Conservation (phyloP, 805 yeast species). For the Teunomyces atbi region DNA sequence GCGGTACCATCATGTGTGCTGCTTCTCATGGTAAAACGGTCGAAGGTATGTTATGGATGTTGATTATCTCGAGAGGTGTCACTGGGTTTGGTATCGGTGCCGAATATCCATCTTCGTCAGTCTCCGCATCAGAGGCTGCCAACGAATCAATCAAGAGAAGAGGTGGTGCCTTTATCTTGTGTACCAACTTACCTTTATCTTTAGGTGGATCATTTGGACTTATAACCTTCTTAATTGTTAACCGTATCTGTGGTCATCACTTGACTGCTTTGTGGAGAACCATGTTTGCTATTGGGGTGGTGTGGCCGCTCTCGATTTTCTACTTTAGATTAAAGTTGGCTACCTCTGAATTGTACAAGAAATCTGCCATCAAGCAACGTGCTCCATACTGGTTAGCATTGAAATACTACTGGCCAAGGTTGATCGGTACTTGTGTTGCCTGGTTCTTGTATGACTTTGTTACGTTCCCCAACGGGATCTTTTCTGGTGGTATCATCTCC, state of each 20-base stretch:
- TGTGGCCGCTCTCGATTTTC: constrained; percentile 71
- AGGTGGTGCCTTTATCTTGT: constrained; percentile 64
- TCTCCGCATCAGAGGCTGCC: constrained; percentile 70
- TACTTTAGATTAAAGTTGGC: constrained; percentile 71
- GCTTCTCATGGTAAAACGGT: constrained; percentile 61
- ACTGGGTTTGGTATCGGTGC: constrained; percentile 81
- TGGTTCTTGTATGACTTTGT: constrained; percentile 85
- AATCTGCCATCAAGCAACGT: constrained; percentile 56
- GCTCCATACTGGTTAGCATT: constrained; percentile 57
- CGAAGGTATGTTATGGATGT: constrained; percentile 76
- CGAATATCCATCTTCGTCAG: constrained; percentile 69
- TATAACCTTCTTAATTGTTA: constrained; percentile 64
- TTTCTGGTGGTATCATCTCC: constrained; percentile 57
- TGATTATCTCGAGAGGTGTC: constrained; percentile 69
- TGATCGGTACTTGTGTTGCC: constrained; percentile 68
- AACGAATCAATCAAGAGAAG: constrained; percentile 62
- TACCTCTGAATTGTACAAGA: constrained; percentile 60
- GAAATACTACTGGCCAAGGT: constrained; percentile 65
- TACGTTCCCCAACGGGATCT: constrained; percentile 76
- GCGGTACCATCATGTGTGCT: constrained; percentile 66
- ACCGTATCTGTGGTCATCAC: constrained; percentile 46
- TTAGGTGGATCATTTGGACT: constrained; percentile 80
- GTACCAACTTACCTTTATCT: constrained; percentile 70
- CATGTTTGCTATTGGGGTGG: constrained; percentile 60
- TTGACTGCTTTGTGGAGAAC: constrained; percentile 64